phyloP scores from a whole-genome alignment of 768 basidiomycete genomes.

The Psilocybe azurescens region DNA sequence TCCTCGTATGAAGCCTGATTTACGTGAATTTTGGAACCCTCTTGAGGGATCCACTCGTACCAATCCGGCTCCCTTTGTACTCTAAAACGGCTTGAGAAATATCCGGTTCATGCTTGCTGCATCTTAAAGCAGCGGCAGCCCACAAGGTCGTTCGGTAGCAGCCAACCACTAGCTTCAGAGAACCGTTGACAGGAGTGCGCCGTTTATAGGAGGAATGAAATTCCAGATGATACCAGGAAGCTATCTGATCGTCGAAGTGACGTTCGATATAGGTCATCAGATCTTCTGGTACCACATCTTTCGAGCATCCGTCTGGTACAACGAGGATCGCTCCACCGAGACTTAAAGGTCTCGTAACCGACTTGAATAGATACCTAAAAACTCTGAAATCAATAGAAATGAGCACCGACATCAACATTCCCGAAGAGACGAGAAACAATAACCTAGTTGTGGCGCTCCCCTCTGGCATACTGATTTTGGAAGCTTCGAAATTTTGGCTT shows the following conservation, averaged over 20 bases:
- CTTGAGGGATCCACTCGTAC: not conserved
- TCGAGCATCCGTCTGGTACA: not conserved
- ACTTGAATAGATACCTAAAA: not conserved
- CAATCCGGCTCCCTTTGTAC: not conserved
- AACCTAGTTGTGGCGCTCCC: not conserved
- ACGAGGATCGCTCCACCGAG: not conserved
- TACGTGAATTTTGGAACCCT: not conserved
- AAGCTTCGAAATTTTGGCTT: too few species aligned
- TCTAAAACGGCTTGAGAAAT: not conserved
- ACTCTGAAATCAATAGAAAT: not conserved
- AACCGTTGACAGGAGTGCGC: not conserved
- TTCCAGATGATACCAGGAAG: not conserved
- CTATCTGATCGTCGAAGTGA: not conserved
- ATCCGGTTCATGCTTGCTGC: not conserved
- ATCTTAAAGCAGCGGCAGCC: not conserved
- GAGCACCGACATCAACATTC: not conserved
- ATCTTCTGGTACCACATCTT: not conserved
- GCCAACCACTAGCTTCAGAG: slow-evolving; percentile 3
- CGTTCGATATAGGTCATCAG: not conserved
- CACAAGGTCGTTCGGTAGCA: slow-evolving; percentile 11
- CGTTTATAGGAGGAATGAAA: not conserved
- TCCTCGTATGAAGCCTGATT: not conserved
- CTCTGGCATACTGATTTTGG: too few species aligned
- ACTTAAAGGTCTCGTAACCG: not conserved
- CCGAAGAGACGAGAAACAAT: not conserved